Conservation (phyloP, 345 rosid genomes). For the Arabis hirsuta region DNA sequence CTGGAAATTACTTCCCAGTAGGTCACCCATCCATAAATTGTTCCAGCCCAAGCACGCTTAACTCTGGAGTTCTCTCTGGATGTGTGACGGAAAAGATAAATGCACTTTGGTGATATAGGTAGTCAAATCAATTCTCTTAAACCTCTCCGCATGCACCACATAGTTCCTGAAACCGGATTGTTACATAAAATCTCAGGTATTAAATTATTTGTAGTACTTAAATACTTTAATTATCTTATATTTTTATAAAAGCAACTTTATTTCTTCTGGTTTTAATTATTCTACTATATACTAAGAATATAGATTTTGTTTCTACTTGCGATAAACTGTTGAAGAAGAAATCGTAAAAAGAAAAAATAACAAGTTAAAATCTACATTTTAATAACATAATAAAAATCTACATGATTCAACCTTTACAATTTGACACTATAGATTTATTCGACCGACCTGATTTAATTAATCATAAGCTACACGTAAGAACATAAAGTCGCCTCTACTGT, state of each 20-base stretch:
- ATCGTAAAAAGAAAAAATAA: neutral
- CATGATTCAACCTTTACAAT: slow-evolving; percentile 46
- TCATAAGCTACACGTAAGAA: slow-evolving; percentile 43
- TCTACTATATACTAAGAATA: slow-evolving; percentile 6
- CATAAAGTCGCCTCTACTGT: slow-evolving; percentile 46
- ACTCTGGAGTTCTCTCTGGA: no score
- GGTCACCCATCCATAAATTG: no score
- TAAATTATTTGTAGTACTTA: neutral
- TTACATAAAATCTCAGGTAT: neutral
- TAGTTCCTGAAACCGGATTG: no score
- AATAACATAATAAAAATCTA: slow-evolving; percentile 29
- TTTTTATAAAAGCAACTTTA: slow-evolving; percentile 12
- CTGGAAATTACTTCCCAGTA: no score
- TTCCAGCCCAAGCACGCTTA: no score
- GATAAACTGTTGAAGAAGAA: slow-evolving; percentile 17
- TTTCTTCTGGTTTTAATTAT: neutral
- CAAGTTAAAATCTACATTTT: slow-evolving; percentile 30
- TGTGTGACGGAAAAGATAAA: no score
- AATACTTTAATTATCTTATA: neutral
- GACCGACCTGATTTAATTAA: slow-evolving; percentile 48
- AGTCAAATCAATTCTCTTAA: no score
- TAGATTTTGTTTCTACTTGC: slow-evolving; percentile 29
- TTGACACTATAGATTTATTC: slow-evolving; percentile 43
- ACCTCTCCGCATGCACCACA: no score
- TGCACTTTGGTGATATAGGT: no score